Evolutionary conservation across 441 rosid species (phyloP).

Genomic region (Daphne laureola): DNA sequence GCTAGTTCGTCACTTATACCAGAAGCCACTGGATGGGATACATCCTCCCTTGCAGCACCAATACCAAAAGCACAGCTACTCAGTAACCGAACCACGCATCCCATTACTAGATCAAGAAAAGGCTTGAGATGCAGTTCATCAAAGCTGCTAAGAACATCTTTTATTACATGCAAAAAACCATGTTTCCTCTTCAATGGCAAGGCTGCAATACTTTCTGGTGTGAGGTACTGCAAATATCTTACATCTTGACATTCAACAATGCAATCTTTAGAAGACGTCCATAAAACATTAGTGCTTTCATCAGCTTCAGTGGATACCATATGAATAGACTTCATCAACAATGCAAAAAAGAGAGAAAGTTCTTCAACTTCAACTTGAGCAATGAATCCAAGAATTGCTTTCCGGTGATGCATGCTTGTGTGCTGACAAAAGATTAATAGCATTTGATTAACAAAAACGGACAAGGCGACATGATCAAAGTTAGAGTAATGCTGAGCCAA

Average conservation of each 20-base stretch:
- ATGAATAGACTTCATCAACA: constrained; percentile 75
- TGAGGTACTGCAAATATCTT: constrained; percentile 47
- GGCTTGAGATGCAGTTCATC: constrained; percentile 69
- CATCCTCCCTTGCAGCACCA: constrained; percentile 30
- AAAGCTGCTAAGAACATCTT: constrained; percentile 70
- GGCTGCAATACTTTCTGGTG: constrained; percentile 43
- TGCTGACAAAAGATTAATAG: constrained; percentile 39
- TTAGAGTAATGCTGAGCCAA: background rate
- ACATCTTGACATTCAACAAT: constrained; percentile 36
- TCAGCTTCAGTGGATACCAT: constrained; percentile 38
- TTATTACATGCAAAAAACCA: constrained; percentile 86
- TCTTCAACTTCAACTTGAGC: constrained; percentile 71
- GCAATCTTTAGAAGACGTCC: constrained; percentile 35
- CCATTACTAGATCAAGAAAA: constrained; percentile 76
- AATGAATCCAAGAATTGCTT: constrained; percentile 81
- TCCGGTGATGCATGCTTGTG: constrained; percentile 68
- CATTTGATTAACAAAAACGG: background rate
- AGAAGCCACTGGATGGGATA: constrained; percentile 23
- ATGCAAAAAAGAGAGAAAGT: constrained; percentile 65
- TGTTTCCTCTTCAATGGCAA: constrained; percentile 72
- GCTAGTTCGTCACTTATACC: constrained; percentile 17
- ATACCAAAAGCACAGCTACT: constrained; percentile 43
- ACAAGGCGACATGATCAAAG: background rate
- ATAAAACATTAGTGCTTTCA: constrained; percentile 29
- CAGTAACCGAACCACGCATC: constrained; percentile 74